These are phyloP conservation scores for Chimonanthus praecox DNA, from an alignment of 164 flowering plant species.

Conservation along the genomic window DNA sequence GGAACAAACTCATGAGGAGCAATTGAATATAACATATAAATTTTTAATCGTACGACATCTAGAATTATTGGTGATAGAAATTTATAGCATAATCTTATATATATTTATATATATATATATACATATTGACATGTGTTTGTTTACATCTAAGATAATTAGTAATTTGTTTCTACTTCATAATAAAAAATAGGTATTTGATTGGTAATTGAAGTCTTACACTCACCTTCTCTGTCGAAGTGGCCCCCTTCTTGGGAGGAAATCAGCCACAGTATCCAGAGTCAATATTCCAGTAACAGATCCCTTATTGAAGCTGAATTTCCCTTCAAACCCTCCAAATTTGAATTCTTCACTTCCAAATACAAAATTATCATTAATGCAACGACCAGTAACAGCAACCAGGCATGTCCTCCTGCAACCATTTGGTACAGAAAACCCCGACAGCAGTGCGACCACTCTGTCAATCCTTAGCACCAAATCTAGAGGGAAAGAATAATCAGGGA, in stretches of 20 bases:
- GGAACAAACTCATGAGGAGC: not conserved
- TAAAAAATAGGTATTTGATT: not conserved
- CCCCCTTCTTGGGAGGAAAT: constrained; percentile 91
- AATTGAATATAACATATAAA: not conserved
- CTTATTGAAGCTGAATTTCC: constrained; percentile 53
- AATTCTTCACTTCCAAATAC: constrained; percentile 53
- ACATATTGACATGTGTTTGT: no score
- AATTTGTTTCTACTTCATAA: no score
- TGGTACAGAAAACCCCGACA: constrained; percentile 69
- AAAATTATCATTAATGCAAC: constrained; percentile 34
- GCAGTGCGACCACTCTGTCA: constrained; percentile 67
- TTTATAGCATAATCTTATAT: no score
- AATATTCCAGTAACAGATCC: constrained; percentile 87
- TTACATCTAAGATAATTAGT: no score
- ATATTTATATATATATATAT: no score
- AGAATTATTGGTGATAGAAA: no score
- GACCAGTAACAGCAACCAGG: constrained; percentile 74
- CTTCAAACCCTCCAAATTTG: constrained; percentile 66
- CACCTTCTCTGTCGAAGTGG: constrained; percentile 87
- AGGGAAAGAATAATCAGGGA: constrained; percentile 87
- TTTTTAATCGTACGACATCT: no score
- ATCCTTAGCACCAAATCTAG: constrained; percentile 69
- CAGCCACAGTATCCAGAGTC: constrained; percentile 89
- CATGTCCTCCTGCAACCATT: constrained; percentile 71
- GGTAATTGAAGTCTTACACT: not conserved